These are phyloP conservation scores for Penicillium sp. DNA, from an alignment of 2,329 filamentous ascomycete species.

Conservation along the genomic window DNA sequence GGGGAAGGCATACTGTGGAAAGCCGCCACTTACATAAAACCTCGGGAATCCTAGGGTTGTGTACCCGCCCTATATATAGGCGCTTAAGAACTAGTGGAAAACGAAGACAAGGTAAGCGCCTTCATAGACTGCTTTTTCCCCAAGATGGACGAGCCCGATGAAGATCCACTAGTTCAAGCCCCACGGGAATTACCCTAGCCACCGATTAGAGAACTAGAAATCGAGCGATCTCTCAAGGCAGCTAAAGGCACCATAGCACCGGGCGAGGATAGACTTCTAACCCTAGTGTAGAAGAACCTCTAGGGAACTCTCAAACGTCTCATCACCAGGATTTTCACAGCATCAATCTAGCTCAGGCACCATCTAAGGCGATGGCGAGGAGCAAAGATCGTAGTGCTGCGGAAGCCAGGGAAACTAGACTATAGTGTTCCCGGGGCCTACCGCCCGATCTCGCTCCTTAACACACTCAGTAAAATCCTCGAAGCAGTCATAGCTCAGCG, in stretches of 20 bases:
- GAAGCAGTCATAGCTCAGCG: conserved; percentile 25
- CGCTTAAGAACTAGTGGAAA: not conserved
- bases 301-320: not conserved
- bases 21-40: not conserved
- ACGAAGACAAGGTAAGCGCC: not conserved
- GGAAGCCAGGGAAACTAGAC: conserved; percentile 35
- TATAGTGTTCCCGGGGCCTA: conserved; percentile 34
- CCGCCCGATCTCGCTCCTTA: conserved; percentile 35
- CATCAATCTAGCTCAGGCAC: conserved; percentile 21
- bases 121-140: no score
- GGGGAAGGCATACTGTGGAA: conserved; percentile 1
- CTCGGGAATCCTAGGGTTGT: not conserved
- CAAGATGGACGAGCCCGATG: no score
- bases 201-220: conserved; percentile 16
- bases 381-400: conserved; percentile 32
- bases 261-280: conserved; percentile 30
- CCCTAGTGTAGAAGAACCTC: conserved; percentile 23
- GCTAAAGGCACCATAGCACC: conserved; percentile 26
- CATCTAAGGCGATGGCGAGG: conserved; percentile 27
- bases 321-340: conserved; percentile 11
- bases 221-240: conserved; percentile 15
- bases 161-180: conserved; percentile 12
- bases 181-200: conserved; percentile 14
- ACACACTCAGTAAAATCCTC: conserved; percentile 32
- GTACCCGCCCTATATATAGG: not conserved